Conservation (phyloP, 176 grass and related monocot genomes). For the Carex pumila region DNA sequence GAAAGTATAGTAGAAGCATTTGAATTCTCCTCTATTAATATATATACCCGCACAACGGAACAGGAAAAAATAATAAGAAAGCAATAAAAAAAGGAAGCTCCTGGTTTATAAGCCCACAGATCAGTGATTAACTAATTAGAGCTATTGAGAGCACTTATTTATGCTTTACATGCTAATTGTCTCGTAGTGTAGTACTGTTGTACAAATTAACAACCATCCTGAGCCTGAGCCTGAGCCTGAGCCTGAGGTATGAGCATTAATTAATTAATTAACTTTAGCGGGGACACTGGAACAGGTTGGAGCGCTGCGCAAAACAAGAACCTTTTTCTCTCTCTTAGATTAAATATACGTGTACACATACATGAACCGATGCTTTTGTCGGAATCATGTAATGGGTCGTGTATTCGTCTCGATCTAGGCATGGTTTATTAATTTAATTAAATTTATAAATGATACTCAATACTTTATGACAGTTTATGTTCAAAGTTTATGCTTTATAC, state of each 20-base stretch:
- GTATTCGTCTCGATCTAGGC: neutral
- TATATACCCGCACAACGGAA: neutral
- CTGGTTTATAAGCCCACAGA: conserved; percentile 17
- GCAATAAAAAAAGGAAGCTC: neutral
- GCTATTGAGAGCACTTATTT: neutral
- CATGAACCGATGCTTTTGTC: conserved; percentile 22
- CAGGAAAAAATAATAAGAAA: neutral
- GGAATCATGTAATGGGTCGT: conserved; percentile 2
- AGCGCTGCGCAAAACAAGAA: neutral
- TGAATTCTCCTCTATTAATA: too few species aligned
- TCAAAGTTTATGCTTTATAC: conserved; percentile 9
- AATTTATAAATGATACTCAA: neutral
- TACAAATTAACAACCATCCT: neutral
- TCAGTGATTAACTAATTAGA: neutral
- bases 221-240: too few species aligned
- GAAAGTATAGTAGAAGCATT: too few species aligned
- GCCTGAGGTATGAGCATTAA: neutral
- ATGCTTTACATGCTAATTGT: neutral
- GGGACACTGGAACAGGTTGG: neutral
- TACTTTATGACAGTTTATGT: neutral
- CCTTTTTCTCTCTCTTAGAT: neutral
- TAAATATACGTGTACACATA: neutral
- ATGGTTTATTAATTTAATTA: conserved; percentile 6
- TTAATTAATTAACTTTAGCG: neutral
- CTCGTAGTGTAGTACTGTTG: neutral